Evolutionary conservation across 768 basidiomycete species (phyloP), one percentile per base, ranked within the genome.

Genomic region (Leccinum aurantiacum): DNA sequence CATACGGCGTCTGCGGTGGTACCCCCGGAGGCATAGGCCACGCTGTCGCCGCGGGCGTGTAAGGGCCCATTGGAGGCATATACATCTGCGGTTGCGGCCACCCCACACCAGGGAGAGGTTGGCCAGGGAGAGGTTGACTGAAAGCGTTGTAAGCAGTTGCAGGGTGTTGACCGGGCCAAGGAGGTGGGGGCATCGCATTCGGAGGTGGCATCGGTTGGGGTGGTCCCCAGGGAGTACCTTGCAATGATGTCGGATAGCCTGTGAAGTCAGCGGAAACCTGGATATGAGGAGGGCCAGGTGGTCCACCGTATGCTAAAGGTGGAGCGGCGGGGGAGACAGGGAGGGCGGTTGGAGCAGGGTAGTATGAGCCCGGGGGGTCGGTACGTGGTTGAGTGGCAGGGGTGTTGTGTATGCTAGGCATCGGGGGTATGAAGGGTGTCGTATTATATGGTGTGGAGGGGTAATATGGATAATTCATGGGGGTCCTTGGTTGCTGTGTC

Each of bases 401-500:
- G 15, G 69, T 72, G 11, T 59, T 53, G 17, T 74, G 68, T 17
- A 65, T 14, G 41, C 66, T 73, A 7, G 71, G 72, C 61, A 70
- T 68, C 11, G 65, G 63, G 2, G 79, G 79, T 25, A 80, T 76
- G 54, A 76, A 80, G 1, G 76, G 76, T 7, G 75, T 73, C 3
- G 66, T 54, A 38, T 73, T 76, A 37, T 76, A 77, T 5, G 79
- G 79, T 14, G 78, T 73, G 15, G 62, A 58, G 1, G 77, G 75
- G 57, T 79, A 80, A 37, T 68, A 70, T 10, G 79, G 78, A 57
- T 78, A 80, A 49, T 68, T 67, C 57, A 69, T 73, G 0, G 76
- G 69, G 2, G 66, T 63, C 57, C 75, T 75, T 19, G 74, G 70
- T 7, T 69, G 64, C 31, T 73, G 64, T 37, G 74, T 65, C 79